Evolutionary conservation across 208 protist species (phyloP).

Genomic region (Acanthamoeba castellanii): DNA sequence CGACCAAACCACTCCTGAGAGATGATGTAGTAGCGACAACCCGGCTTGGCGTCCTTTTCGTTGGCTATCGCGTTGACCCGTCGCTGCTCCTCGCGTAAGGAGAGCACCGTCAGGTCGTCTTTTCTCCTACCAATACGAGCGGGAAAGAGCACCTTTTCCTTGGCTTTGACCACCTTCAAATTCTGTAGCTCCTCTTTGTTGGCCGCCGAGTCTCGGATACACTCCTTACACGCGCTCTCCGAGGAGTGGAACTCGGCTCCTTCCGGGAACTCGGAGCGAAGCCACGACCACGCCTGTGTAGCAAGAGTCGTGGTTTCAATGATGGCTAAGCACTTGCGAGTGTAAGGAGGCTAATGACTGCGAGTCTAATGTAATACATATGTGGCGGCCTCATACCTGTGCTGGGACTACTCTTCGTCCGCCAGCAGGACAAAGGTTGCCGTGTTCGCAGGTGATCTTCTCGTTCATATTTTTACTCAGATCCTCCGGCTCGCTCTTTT

Average conservation of each 20-base stretch:
- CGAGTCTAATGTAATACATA: neutral
- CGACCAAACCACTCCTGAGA: constrained; percentile 50
- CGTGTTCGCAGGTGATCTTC: constrained; percentile 74
- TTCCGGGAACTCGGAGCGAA: constrained; percentile 53
- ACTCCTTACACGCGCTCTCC: constrained; percentile 1
- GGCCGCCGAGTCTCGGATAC: neutral
- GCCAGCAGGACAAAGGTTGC: constrained; percentile 36
- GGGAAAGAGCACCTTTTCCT: neutral
- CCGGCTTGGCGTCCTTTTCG: neutral
- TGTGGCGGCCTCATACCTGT: neutral
- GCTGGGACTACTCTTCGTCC: constrained; percentile 36
- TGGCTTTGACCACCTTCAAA: constrained; percentile 7
- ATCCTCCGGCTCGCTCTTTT: constrained; percentile 69
- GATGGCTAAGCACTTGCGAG: neutral
- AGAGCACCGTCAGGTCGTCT: neutral
- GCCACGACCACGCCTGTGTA: constrained; percentile 62
- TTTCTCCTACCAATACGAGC: neutral
- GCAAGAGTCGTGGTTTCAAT: neutral
- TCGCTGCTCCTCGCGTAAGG: neutral
- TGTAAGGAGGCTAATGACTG: neutral
- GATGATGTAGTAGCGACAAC: neutral
- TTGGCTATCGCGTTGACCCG: neutral
- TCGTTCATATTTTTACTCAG: constrained; percentile 65
- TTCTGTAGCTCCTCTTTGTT: constrained; percentile 20
- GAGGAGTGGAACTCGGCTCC: constrained; percentile 57